These are phyloP conservation scores for Beauveria rudraprayagi DNA, from an alignment of 2,329 filamentous ascomycete genomes.

Conservation along the genomic window DNA sequence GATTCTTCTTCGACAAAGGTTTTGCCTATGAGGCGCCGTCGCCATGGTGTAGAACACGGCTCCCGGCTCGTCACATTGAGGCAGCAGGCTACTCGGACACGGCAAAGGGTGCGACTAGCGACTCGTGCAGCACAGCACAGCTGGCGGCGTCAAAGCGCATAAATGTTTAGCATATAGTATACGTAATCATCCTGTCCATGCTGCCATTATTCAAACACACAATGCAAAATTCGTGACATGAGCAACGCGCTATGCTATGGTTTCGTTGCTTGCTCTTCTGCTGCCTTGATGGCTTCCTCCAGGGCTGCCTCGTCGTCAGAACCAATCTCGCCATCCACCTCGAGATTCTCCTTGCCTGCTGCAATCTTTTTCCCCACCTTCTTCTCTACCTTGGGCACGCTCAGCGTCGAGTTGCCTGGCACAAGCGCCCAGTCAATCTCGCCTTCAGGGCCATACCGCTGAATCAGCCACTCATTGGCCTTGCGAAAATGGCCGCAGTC, in stretches of 20 bases:
- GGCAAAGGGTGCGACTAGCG: background rate
- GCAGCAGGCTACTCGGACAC: background rate
- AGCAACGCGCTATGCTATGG: background rate
- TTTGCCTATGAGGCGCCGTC: background rate
- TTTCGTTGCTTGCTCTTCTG: slow-evolving; percentile 18
- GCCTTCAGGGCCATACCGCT: slow-evolving; percentile 69
- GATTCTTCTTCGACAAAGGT: too few species aligned
- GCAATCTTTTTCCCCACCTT: slow-evolving; percentile 12
- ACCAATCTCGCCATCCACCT: slow-evolving; percentile 21
- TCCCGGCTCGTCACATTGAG: background rate
- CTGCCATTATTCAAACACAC: background rate
- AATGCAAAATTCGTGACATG: background rate
- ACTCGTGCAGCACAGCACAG: background rate
- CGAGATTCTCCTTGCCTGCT: slow-evolving; percentile 11
- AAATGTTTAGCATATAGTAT: background rate
- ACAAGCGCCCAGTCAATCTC: slow-evolving; percentile 76
- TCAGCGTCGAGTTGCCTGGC: slow-evolving; percentile 25
- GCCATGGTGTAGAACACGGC: background rate
- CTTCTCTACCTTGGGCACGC: slow-evolving; percentile 21
- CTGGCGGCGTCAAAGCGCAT: background rate
- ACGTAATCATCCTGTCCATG: background rate
- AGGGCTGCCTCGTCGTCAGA: slow-evolving; percentile 31
- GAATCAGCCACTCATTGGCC: slow-evolving; percentile 76
- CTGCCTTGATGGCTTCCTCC: slow-evolving; percentile 26
- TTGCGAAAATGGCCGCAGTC: slow-evolving; percentile 74